These are phyloP conservation scores for Imleria badia DNA, from an alignment of 768 basidiomycete genomes.

Conservation along the genomic window DNA sequence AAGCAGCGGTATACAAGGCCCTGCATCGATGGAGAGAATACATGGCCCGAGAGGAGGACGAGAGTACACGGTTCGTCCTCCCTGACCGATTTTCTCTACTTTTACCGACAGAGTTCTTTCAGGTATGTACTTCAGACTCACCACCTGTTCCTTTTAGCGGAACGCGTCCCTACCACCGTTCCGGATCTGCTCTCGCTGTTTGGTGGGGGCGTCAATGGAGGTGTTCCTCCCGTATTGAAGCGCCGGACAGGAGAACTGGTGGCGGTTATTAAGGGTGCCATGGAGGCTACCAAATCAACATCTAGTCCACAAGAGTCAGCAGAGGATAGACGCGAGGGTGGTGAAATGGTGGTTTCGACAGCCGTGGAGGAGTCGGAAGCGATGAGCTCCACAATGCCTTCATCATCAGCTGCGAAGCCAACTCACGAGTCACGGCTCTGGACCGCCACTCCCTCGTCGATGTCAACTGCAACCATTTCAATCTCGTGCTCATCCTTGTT, in stretches of 20 bases:
- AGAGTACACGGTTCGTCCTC: constrained; percentile 66
- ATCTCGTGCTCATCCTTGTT: constrained; percentile 29
- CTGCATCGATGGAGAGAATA: constrained; percentile 85
- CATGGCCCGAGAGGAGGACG: constrained; percentile 80
- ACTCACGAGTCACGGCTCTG: constrained; percentile 23
- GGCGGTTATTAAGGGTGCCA: constrained; percentile 54
- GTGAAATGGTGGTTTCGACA: background rate
- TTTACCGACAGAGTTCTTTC: background rate
- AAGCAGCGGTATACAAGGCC: constrained; percentile 62
- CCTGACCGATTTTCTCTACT: background rate
- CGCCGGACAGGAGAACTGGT: constrained; percentile 63
- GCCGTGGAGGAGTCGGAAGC: constrained; percentile 2
- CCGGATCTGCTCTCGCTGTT: constrained; percentile 60
- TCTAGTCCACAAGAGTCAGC: background rate
- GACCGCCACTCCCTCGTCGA: constrained; percentile 4
- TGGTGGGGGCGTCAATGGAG: constrained; percentile 29
- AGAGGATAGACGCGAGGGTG: background rate
- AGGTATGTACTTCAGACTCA: constrained; percentile 81
- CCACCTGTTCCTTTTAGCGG: constrained; percentile 69
- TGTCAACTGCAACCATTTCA: constrained; percentile 3
- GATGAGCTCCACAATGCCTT: constrained; percentile 11
- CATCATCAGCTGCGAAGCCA: background rate
- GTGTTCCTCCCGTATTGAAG: constrained; percentile 63
- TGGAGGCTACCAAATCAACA: constrained; percentile 25
- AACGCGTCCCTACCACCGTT: constrained; percentile 66